Evolutionary conservation across 2,329 filamentous ascomycete genomes (phyloP).

Genomic region (Cercospora brassicicola): DNA sequence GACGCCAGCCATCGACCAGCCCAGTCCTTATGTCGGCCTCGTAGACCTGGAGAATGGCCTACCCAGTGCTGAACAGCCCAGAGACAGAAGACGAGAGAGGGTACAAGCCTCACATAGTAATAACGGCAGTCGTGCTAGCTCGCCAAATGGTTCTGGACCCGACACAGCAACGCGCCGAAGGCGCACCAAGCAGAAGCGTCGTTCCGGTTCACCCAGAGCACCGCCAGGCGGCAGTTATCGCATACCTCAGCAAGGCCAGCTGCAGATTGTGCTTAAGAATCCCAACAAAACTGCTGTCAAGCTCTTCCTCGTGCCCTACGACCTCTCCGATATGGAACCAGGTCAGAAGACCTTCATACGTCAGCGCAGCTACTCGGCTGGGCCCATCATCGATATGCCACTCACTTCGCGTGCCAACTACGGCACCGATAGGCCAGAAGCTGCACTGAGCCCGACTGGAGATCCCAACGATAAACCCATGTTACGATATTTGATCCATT

Average conservation of each 20-base stretch:
- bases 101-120: conserved; percentile 27
- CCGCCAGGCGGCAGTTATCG: conserved; percentile 88
- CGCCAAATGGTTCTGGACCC: conserved; percentile 28
- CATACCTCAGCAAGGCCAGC: conserved; percentile 87
- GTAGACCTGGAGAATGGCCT: conserved; percentile 86
- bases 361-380: conserved; percentile 87
- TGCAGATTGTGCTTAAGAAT: conserved; percentile 97
- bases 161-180: conserved; percentile 31
- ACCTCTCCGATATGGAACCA: conserved; percentile 85
- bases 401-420: conserved; percentile 48
- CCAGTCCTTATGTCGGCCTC: conserved; percentile 92
- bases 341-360: conserved; percentile 95
- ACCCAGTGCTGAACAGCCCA: conserved; percentile 36
- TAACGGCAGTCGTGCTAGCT: conserved; percentile 35
- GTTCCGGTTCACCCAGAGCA: conserved; percentile 58
- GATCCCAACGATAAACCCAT: conserved; percentile 65
- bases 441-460: conserved; percentile 51
- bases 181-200: conserved; percentile 58
- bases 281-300: conserved; percentile 98
- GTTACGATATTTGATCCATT: conserved; percentile 83
- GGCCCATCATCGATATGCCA: conserved; percentile 75
- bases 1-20: conserved; percentile 73
- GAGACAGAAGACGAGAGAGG: conserved; percentile 38
- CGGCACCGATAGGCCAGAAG: conserved; percentile 57
- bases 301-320: conserved; percentile 89